phyloP scores from a whole-genome alignment of 495 filamentous ascomycete genomes.

The Chaetomium cochliodes region DNA sequence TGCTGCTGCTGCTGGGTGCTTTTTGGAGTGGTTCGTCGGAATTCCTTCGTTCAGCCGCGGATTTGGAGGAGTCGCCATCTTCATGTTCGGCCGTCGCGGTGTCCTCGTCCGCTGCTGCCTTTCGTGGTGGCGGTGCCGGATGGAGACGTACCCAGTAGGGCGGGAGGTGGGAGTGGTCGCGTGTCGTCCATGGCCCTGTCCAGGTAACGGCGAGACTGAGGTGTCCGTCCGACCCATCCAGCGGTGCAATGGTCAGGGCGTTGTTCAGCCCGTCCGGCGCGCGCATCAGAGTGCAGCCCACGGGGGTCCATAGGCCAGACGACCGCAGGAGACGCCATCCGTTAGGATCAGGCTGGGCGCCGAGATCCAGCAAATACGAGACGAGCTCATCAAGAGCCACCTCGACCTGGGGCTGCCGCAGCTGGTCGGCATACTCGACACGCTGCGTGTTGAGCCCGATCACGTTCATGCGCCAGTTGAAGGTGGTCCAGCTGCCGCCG shows the following conservation, averaged over 20 bases:
- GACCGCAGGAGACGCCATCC: constrained; percentile 58
- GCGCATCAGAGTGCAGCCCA: constrained; percentile 57
- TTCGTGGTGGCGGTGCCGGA: constrained; percentile 29
- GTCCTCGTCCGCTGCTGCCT: constrained; percentile 7
- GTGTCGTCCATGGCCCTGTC: constrained; percentile 57
- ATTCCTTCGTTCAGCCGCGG: background rate
- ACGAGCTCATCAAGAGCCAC: constrained; percentile 61
- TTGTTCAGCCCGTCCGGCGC: constrained; percentile 52
- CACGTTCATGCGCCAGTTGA: constrained; percentile 61
- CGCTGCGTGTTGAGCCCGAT: constrained; percentile 60
- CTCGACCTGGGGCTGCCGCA: constrained; percentile 64
- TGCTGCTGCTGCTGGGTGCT: constrained; percentile 7
- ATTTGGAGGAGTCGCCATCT: constrained; percentile 7
- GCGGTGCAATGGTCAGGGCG: constrained; percentile 54
- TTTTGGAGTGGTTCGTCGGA: background rate
- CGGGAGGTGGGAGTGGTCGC: constrained; percentile 53
- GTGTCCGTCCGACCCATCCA: constrained; percentile 64
- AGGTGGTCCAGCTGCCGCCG: constrained; percentile 62
- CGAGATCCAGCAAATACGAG: constrained; percentile 61
- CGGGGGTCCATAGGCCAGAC: constrained; percentile 63
- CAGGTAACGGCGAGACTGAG: constrained; percentile 57
- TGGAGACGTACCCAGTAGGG: constrained; percentile 61
- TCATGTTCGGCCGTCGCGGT: background rate
- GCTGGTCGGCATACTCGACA: constrained; percentile 63
- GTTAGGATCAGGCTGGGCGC: constrained; percentile 57